These are phyloP conservation scores for Castanea crenata DNA, from an alignment of 306 rosid genomes.

Conservation along the genomic window DNA sequence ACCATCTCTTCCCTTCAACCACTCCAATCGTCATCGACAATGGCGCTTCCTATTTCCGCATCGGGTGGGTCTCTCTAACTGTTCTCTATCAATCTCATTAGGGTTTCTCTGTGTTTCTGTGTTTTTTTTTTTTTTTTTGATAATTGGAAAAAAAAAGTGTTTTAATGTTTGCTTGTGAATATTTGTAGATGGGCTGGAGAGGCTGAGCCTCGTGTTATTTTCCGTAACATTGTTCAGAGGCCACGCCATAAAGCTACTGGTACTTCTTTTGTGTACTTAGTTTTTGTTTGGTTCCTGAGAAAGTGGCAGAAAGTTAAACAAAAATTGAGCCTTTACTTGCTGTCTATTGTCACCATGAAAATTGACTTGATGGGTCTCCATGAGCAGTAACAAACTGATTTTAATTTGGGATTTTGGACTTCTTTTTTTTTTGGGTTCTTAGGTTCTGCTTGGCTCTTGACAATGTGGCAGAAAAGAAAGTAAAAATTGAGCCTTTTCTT, in stretches of 20 bases:
- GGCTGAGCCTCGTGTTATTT: constrained; percentile 85
- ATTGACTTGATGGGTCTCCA: background rate
- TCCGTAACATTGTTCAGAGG: constrained; percentile 98
- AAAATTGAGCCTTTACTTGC: background rate
- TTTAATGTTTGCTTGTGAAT: constrained; percentile 5
- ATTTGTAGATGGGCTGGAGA: constrained; percentile 89
- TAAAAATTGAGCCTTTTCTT: background rate
- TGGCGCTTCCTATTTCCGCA: constrained; percentile 85
- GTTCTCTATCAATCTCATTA: background rate
- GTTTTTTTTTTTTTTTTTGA: too few species aligned
- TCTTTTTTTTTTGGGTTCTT: background rate
- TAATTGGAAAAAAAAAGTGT: background rate
- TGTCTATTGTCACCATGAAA: background rate
- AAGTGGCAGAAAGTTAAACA: background rate
- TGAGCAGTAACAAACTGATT: too few species aligned
- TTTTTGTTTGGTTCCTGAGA: background rate
- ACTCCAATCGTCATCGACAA: constrained; percentile 86
- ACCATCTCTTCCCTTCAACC: constrained; percentile 45
- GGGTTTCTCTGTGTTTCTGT: background rate
- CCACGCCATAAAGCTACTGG: constrained; percentile 96
- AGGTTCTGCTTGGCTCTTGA: background rate
- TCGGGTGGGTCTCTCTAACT: constrained; percentile 44
- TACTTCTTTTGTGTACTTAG: background rate
- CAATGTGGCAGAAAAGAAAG: background rate
- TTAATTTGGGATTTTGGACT: too few species aligned